These are phyloP conservation scores for Macrolepiota dolichaula DNA, from an alignment of 768 basidiomycete genomes.

Conservation along the genomic window DNA sequence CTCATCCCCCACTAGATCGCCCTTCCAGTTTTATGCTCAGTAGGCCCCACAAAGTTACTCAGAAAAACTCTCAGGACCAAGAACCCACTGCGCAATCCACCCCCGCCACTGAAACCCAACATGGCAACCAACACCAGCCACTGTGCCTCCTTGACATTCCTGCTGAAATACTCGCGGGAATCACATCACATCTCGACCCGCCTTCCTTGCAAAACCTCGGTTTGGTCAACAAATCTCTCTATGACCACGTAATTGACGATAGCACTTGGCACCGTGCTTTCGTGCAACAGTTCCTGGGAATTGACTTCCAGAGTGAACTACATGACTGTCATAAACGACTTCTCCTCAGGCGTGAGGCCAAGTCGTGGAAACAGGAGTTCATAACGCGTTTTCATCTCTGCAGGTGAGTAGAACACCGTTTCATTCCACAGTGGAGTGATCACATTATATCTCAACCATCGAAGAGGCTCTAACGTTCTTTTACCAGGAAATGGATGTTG, in stretches of 20 bases:
- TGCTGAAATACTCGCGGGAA: slow-evolving; percentile 68
- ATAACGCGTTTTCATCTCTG: slow-evolving; percentile 51
- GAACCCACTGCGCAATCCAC: slow-evolving; percentile 23
- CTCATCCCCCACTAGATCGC: slow-evolving; percentile 11
- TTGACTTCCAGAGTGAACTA: slow-evolving; percentile 61
- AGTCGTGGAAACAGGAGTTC: slow-evolving; percentile 70
- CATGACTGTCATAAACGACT: slow-evolving; percentile 41
- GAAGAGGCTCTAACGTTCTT: neutral
- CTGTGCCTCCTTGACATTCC: slow-evolving; percentile 48
- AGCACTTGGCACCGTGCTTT: slow-evolving; percentile 81
- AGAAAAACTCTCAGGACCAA: slow-evolving; percentile 32
- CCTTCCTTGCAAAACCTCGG: slow-evolving; percentile 56
- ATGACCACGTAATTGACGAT: slow-evolving; percentile 70
- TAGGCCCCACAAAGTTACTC: slow-evolving; percentile 41
- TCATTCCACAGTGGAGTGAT: neutral
- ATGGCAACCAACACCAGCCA: slow-evolving; percentile 41
- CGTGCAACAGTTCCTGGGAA: slow-evolving; percentile 60
- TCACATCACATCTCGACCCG: slow-evolving; percentile 72
- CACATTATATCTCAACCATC: neutral
- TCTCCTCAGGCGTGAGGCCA: slow-evolving; percentile 51
- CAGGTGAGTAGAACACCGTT: slow-evolving; percentile 36
- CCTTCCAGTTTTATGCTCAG: slow-evolving; percentile 63
- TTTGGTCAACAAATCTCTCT: slow-evolving; percentile 46
- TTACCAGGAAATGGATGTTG: slow-evolving; percentile 62
- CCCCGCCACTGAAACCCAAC: slow-evolving; percentile 32